A percentile compares a stretch with the other conserved stretches of the same genome.
phyloP scores from a whole-genome alignment of 805 yeast species.

The Blastobotrys muscicola region DNA sequence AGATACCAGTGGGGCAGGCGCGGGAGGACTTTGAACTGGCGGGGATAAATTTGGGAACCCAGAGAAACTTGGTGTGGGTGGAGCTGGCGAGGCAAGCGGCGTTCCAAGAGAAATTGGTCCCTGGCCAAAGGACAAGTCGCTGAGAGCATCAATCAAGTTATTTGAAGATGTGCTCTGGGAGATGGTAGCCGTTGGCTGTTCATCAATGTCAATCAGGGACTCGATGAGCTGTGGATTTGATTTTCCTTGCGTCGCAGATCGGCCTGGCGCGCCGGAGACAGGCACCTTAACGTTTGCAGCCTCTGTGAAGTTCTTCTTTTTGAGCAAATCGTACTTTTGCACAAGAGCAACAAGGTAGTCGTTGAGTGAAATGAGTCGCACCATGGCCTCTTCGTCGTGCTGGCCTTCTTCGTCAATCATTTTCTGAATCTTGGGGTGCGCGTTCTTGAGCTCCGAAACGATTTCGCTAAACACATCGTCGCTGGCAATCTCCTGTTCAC shows the following conservation, averaged over 20 bases:
- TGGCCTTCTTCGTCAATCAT: slow-evolving; percentile 71
- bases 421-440: slow-evolving; percentile 80
- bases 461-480: slow-evolving; percentile 76
- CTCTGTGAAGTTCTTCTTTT: slow-evolving; percentile 49
- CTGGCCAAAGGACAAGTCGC: slow-evolving; percentile 56
- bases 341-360: slow-evolving; percentile 66
- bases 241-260: slow-evolving; percentile 15
- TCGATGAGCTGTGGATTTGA: slow-evolving; percentile 26
- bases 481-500: slow-evolving; percentile 28
- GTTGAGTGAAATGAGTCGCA: slow-evolving; percentile 56
- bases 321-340: slow-evolving; percentile 55
- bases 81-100: slow-evolving; percentile 25
- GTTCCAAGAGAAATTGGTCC: slow-evolving; percentile 30
- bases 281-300: slow-evolving; percentile 35
- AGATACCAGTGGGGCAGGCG: slow-evolving; percentile 11
- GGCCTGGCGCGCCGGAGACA: slow-evolving; percentile 27
- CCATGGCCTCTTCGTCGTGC: slow-evolving; percentile 54
- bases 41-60: slow-evolving; percentile 5
- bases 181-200: slow-evolving; percentile 28
- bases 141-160: slow-evolving; percentile 68
- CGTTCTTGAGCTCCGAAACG: slow-evolving; percentile 64
- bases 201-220: slow-evolving; percentile 70
- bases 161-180: slow-evolving; percentile 15
- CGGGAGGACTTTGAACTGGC: slow-evolving; percentile 11
- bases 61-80: slow-evolving; percentile 6